Base-by-base conservation (phyloP, 163 green algal genomes). In the Volvox carteri region DNA sequence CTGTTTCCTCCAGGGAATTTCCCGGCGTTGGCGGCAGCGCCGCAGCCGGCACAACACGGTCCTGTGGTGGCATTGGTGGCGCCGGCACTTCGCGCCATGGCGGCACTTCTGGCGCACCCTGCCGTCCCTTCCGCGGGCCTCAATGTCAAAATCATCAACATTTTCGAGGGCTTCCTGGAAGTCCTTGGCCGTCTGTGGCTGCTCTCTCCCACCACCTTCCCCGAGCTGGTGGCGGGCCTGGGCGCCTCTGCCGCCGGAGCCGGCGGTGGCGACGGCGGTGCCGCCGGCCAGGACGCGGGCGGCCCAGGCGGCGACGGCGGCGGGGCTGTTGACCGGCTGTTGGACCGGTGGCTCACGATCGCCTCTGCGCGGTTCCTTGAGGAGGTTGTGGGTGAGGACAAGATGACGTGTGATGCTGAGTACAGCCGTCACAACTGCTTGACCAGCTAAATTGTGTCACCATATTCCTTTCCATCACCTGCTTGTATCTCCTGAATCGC, bases 91-190 rank as follows among this genome's bases (percentile, higher is more conserved):
- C 42, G 79, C 3, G 70, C 74, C 16, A 94, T 95, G 90, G 88
- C 89, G 9, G 48, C 44, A 5, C 65, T 94, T 19, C 77, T 93
- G 35, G 90, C 90, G 7, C 86, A 87, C 48, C 88, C 88, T 14
- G 78, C 72, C 2, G 77, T 97, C 16, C 93, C 92, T 0, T 46
- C 93, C 0, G 83, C 91, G 33, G 85, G 86, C 70, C 44, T 86
- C 44, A 90, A 91, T 11, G 84, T 85, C 37, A 94, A 90, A 44
- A 84, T 86, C 35, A 39, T 95, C 21, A 93, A 93, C 23, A 81
- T 97, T 18, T 85, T 95, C 37, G 95, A 97, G 85, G 92, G 91
- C 5, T 95, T 93, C 84, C 70, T 96, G 19, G 93, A 97, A 85
- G 94, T 96, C 41, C 54, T 94, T 14, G 73, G 56, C 30, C 77